A percentile compares a stretch with the other conserved stretches of the same genome.
Conservation (phyloP, 495 filamentous ascomycete genomes). For the Penicillium turbatum region DNA sequence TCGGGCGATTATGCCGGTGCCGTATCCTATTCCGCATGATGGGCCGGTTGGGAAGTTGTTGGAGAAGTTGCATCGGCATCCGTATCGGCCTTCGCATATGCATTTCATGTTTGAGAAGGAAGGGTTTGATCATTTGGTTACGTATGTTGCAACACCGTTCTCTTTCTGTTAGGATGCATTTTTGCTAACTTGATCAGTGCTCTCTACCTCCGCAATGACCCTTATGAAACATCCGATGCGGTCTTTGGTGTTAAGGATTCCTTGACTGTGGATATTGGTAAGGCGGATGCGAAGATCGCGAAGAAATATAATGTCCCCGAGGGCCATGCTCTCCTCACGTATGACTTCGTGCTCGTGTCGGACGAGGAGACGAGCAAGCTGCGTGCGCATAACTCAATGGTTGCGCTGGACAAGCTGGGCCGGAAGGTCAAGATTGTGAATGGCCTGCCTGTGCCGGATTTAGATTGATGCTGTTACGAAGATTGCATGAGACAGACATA, state of each 20-base stretch:
- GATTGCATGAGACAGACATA: not conserved
- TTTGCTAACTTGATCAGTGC: constrained; percentile 44
- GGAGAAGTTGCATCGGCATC: constrained; percentile 65
- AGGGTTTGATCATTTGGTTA: constrained; percentile 82
- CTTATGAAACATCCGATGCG: constrained; percentile 85
- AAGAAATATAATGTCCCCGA: constrained; percentile 53
- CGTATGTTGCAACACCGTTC: constrained; percentile 50
- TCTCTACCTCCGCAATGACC: constrained; percentile 77
- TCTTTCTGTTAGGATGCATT: not conserved
- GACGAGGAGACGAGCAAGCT: constrained; percentile 66
- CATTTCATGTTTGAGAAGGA: constrained; percentile 93
- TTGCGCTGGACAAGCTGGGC: constrained; percentile 68
- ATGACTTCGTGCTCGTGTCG: constrained; percentile 73
- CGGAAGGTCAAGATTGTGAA: constrained; percentile 73
- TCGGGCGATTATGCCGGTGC: constrained; percentile 78
- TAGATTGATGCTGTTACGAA: constrained; percentile 44
- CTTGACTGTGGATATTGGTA: constrained; percentile 67
- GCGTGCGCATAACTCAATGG: constrained; percentile 63
- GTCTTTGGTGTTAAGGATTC: constrained; percentile 92
- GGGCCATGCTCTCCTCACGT: constrained; percentile 52
- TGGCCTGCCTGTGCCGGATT: constrained; percentile 75
- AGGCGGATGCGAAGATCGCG: constrained; percentile 56
- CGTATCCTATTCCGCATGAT: constrained; percentile 86
- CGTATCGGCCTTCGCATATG: constrained; percentile 81
- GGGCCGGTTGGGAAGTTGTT: constrained; percentile 83